Conservation (phyloP, 2,329 filamentous ascomycete species). For the Aspergillus quadricinctus region DNA sequence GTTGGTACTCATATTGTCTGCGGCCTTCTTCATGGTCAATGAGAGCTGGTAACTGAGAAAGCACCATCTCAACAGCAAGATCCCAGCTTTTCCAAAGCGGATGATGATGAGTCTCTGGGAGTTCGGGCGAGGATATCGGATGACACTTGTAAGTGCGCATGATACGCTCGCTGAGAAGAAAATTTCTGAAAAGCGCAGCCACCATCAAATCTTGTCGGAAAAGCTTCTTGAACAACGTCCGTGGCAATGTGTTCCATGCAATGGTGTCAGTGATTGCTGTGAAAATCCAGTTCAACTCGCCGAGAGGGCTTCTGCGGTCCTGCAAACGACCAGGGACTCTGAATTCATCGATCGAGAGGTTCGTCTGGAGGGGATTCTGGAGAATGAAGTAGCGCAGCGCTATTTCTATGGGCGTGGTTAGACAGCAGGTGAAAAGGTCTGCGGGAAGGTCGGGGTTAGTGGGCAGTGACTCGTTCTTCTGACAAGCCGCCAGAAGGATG, state of each 20-base stretch:
- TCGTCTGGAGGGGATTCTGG: conserved; percentile 71
- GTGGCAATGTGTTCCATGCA: conserved; percentile 91
- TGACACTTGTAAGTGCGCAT: conserved; percentile 97
- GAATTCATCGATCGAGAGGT: conserved; percentile 73
- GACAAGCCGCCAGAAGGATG: conserved; percentile 90
- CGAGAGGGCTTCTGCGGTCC: conserved; percentile 86
- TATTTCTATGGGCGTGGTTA: conserved; percentile 97
- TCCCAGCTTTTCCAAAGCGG: conserved; percentile 98
- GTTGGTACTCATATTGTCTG: conserved; percentile 82
- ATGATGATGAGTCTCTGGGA: conserved; percentile 94
- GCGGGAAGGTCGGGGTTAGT: conserved; percentile 91
- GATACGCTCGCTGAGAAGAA: conserved; percentile 86
- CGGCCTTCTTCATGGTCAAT: conserved; percentile 70
- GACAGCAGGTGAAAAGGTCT: conserved; percentile 90
- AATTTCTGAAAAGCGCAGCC: conserved; percentile 94
- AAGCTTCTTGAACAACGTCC: conserved; percentile 89
- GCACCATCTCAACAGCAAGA: conserved; percentile 88
- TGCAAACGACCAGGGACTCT: conserved; percentile 87
- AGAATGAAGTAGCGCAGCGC: conserved; percentile 93
- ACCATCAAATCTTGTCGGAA: conserved; percentile 98
- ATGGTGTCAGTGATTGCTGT: conserved; percentile 98
- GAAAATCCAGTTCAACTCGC: conserved; percentile 98
- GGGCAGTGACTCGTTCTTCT: conserved; percentile 83
- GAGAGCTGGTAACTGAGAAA: conserved; percentile 81
- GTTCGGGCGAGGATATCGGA: conserved; percentile 81